Evolutionary conservation across 2,329 filamentous ascomycete genomes (phyloP).

Genomic region (Hypoxylon sp.): DNA sequence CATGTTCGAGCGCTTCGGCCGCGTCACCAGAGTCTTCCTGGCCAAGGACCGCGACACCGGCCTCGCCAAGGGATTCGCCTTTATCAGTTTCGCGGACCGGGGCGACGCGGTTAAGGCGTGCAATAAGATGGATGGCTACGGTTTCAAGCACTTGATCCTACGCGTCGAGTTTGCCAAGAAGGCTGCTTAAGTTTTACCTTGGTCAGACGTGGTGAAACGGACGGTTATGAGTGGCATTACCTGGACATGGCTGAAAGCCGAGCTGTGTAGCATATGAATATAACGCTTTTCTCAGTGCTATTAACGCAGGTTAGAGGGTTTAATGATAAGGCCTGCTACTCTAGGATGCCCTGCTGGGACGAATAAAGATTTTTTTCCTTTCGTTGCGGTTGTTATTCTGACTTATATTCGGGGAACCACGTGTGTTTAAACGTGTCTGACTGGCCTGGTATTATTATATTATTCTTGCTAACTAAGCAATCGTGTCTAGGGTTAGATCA

Average conservation of each 20-base stretch:
- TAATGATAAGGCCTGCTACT: background rate
- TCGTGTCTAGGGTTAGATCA: too few species aligned
- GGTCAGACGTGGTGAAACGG: background rate
- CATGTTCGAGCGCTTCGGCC: constrained; percentile 97
- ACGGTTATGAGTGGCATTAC: background rate
- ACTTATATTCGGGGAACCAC: background rate
- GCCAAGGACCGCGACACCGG: constrained; percentile 98
- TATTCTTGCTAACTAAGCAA: too few species aligned
- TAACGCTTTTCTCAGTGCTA: constrained; percentile 4
- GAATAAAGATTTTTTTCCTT: constrained; percentile 8
- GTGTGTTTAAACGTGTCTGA: background rate
- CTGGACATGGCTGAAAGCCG: background rate
- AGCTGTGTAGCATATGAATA: background rate
- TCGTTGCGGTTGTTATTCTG: background rate
- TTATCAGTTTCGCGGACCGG: constrained; percentile 95
- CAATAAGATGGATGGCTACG: constrained; percentile 97
- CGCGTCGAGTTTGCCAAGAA: constrained; percentile 90
- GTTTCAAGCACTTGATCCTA: constrained; percentile 88
- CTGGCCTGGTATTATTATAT: too few species aligned
- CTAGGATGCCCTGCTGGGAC: background rate
- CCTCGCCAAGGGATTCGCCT: constrained; percentile 97
- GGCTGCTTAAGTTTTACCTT: constrained; percentile 55
- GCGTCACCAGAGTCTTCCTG: constrained; percentile 96
- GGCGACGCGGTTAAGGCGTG: constrained; percentile 91
- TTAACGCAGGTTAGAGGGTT: background rate